These are phyloP conservation scores for Fusarium kyushuense DNA, from an alignment of 2,329 filamentous ascomycete genomes.

Conservation along the genomic window DNA sequence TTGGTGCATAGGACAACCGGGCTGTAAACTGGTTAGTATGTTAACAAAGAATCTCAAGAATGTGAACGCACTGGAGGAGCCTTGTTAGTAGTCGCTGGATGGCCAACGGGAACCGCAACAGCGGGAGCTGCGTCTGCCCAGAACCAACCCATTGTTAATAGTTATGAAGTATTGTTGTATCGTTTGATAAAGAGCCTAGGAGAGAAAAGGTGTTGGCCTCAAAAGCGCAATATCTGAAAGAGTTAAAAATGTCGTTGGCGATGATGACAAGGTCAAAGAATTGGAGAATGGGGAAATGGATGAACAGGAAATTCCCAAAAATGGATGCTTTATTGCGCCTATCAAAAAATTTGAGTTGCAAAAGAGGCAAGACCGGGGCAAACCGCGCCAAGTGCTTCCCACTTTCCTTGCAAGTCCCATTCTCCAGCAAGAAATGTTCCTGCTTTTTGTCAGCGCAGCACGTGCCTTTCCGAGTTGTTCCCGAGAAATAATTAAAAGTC, in stretches of 20 bases:
- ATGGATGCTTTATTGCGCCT: conserved; percentile 22
- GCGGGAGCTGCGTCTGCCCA: conserved; percentile 65
- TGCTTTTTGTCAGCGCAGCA: conserved; percentile 14
- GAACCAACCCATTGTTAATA: conserved; percentile 69
- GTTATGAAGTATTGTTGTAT: not conserved
- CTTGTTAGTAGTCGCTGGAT: conserved; percentile 48
- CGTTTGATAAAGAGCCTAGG: conserved; percentile 7
- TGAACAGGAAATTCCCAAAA: conserved; percentile 33
- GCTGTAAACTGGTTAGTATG: conserved; percentile 53
- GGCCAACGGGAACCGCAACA: conserved; percentile 51
- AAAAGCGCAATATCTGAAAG: not conserved
- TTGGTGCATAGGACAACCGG: conserved; percentile 70
- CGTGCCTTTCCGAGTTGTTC: conserved; percentile 46
- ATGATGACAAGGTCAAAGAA: conserved; percentile 35
- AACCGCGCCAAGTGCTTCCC: conserved; percentile 19
- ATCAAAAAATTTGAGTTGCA: conserved; percentile 35
- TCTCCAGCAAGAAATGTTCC: conserved; percentile 5
- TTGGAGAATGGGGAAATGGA: conserved; percentile 37
- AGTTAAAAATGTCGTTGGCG: conserved; percentile 12
- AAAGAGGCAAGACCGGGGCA: conserved; percentile 33
- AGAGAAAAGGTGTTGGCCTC: not conserved
- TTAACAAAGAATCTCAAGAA: not conserved
- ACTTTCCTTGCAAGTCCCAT: conserved; percentile 1
- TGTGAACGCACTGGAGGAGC: conserved; percentile 51
- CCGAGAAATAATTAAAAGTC: conserved; percentile 22